Evolutionary conservation across 2,329 filamentous ascomycete genomes (phyloP), one percentile per base, ranked within the genome.

Genomic region (Aspergillus chevalieri): DNA sequence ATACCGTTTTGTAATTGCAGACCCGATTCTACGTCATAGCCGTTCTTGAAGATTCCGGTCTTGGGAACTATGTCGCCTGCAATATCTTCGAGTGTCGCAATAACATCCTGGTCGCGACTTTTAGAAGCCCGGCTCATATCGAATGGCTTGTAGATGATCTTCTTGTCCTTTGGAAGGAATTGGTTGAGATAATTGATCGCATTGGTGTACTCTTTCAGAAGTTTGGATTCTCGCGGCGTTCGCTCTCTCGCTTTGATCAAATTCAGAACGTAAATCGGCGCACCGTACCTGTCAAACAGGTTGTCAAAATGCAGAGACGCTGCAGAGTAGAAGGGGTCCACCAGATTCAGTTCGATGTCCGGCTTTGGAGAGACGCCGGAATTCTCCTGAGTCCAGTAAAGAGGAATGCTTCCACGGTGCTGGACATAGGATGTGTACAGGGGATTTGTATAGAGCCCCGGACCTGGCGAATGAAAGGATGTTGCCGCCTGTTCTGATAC

Each of bases 101-200:
- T 97, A 2, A 98, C 93, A 71, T 98, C 91, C 61, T 94, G 87
- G 50, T 93, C 91, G 33, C 88, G 85, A 59, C 85, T 85, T 71
- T 98, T 98, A 15, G 92, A 89, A 4, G 93, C 92, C 51, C 93
- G 81, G 53, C 91, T 95, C 93, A 98, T 98, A 65, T 98, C 93
- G 83, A 93, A 98, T 3, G 92, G 90, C 60, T 93, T 89, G 67
- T 98, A 92, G 8, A 92, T 82, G 46, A 98, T 95, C 65, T 89
- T 89, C 63, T 91, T 89, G 49, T 84, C 85, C 2, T 78, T 72
- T 0, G 93, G 92, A 2, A 98, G 75, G 51, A 94, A 95, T 64
- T 97, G 92, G 57, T 97, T 98, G 44, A 98, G 82, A 60, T 98
- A 98, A 39, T 84, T 81, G 54, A 97, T 85, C 4, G 90, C 89